Conservation (phyloP, 768 basidiomycete genomes). For the Pulveroboletus ravenelii region DNA sequence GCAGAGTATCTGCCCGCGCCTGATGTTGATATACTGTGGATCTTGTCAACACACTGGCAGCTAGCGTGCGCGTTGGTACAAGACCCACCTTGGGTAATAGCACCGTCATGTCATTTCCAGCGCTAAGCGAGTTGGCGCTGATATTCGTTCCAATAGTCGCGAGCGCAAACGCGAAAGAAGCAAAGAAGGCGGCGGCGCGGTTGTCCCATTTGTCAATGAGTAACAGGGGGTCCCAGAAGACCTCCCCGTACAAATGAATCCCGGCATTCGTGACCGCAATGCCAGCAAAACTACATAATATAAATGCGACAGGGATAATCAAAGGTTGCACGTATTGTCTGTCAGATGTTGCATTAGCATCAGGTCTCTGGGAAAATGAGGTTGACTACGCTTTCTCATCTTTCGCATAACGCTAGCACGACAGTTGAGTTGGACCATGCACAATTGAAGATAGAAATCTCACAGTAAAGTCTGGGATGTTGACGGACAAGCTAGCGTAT, state of each 20-base stretch:
- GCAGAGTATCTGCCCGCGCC: slow-evolving; percentile 74
- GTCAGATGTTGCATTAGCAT: slow-evolving; percentile 5
- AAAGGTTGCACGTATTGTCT: slow-evolving; percentile 72
- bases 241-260: slow-evolving; percentile 46
- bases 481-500: slow-evolving; percentile 69
- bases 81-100: slow-evolving; percentile 59
- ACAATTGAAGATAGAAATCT: not conserved
- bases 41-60: not conserved
- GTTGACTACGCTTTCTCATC: slow-evolving; percentile 35
- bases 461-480: slow-evolving; percentile 82
- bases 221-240: slow-evolving; percentile 57
- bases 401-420: slow-evolving; percentile 63
- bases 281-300: slow-evolving; percentile 71
- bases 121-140: slow-evolving; percentile 60
- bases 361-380: not conserved
- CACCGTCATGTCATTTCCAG: slow-evolving; percentile 83
- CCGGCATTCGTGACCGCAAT: slow-evolving; percentile 79
- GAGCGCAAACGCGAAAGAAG: slow-evolving; percentile 60
- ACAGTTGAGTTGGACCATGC: not conserved
- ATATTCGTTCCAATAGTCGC: slow-evolving; percentile 39
- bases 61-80: not conserved
- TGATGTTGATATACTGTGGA: slow-evolving; percentile 55
- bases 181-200: slow-evolving; percentile 82
- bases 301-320: slow-evolving; percentile 76
- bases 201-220: slow-evolving; percentile 82